These are phyloP conservation scores for Haplosporangium sp. DNA, from an alignment of 371 early-diverging fungal genomes.

Conservation along the genomic window DNA sequence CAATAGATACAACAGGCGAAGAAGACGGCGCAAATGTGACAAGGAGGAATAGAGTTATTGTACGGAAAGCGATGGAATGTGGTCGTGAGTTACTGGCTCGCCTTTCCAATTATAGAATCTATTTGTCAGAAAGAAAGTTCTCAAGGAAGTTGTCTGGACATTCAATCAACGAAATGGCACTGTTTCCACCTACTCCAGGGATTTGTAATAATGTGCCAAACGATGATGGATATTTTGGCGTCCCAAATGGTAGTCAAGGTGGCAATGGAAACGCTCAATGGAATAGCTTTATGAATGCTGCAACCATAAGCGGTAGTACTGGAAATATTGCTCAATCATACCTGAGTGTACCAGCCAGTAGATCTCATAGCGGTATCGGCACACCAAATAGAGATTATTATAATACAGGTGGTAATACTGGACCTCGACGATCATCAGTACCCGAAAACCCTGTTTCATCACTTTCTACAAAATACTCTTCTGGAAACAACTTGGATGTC, in stretches of 20 bases:
- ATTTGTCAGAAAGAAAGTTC: conserved; percentile 68
- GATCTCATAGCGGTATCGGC: neutral
- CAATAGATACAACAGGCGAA: neutral
- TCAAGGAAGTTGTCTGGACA: conserved; percentile 54
- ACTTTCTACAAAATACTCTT: neutral
- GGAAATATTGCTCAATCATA: neutral
- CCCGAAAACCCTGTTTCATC: neutral
- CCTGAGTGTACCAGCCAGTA: neutral
- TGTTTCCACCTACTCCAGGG: conserved; percentile 53
- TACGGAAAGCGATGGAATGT: conserved; percentile 68
- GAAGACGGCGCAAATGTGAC: conserved; percentile 27
- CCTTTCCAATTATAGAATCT: conserved; percentile 69
- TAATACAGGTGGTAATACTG: neutral
- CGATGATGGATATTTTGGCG: neutral
- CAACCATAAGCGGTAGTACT: neutral
- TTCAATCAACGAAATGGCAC: conserved; percentile 62
- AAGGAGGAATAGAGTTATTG: conserved; percentile 58
- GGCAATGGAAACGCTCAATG: neutral
- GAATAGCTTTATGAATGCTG: neutral
- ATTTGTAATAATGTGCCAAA: neutral
- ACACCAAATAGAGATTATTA: neutral
- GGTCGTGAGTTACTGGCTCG: conserved; percentile 65
- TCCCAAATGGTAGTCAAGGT: neutral
- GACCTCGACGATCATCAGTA: neutral
- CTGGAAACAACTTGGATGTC: conserved; percentile 2